Evolutionary conservation across 441 rosid genomes (phyloP), one percentile per base, ranked within the genome.

Genomic region (Isatis lusitanica): DNA sequence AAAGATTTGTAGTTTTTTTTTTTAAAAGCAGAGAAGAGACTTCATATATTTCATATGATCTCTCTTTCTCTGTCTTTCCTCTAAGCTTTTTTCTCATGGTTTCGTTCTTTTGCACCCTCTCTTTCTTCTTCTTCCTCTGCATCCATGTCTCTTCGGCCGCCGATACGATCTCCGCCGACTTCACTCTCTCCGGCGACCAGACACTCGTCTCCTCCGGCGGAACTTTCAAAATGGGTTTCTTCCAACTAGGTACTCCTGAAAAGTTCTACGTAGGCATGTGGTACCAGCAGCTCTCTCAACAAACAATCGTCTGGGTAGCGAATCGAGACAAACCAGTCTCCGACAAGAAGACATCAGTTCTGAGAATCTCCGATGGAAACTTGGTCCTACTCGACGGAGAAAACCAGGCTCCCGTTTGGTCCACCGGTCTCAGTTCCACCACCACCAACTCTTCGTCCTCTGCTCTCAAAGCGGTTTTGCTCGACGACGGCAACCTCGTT

Each of bases 181-280:
- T 82, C 9, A 56, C 85, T 46, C 83, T 87, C 58, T 79, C 84
- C 17, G 89, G 86, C 4, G 81, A 81, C 33, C 72, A 76, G 35
- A 79, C 85, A 16, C 62, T 87, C 48, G 53, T 71, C 67, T 87
- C 91, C 24, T 42, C 69, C 1, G 76, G 58, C 0, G 84, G 71
- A 18, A 63, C 59, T 55, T 85, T 76, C 58, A 61, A 30, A 57
- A 58, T 87, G n/a, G 91, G 89, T 64, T 87, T 85, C 85, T 82
- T 84, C 76, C 42, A n/a, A 28, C 83, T 85, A 21, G 83, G 83
- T 51, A 28, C 58, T 7, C 78, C 89, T 52, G 44, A 87, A 48
- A 82, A 87, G 9, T 83, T 68, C 79, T 87, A 88, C 51, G 75
- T 92, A 66, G 94, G 93, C 36, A 86, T 87, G 68, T 87, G 91